Base-by-base conservation (phyloP, 768 basidiomycete species). In the Antrodiella citrinella region DNA sequence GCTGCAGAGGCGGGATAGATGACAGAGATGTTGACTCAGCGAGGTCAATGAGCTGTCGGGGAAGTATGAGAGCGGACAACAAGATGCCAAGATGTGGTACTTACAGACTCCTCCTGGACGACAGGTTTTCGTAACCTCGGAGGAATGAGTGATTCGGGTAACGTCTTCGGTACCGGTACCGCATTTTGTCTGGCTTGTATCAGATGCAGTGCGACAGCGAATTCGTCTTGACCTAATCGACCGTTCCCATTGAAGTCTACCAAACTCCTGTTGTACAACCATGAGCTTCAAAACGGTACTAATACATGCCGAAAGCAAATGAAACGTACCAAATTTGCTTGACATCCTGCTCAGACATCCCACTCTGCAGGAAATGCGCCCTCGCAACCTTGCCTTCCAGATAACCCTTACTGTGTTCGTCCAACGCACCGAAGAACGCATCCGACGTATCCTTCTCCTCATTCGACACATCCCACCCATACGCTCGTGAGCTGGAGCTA, bases 331-430 rank as follows among this genome's bases (percentile, higher is more conserved):
- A 99, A 45, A 99, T 74, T 54, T 78, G 83, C 2, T 93, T 93
- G 25, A 98, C 74, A 18, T 77, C 74, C 18, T 83, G 81, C 52
- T 86, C 86, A 2, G 83, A 77, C 48, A 99, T 69, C 44, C 40
- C 91, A 91, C 63, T 91, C 81, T 52, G 92, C 66, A 81, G 96
- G 87, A 67, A 98, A 98, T 3, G 90, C 89, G 1, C 94, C 93
- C 10, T 91, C 95, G 30, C 77, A 21, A 87, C 80, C 49, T 93
- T 90, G 4, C 91, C 92, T 62, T 92, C 90, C 18, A 98, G 83
- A 59, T 74, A 89, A 0, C 92, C 93, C 51, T 69, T 75, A 51
- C 75, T 80, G 54, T 75, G 71, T n/a, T 74, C 64, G 64, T 99
- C 96, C 24, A 99, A 73, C n/a, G 71, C 72, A 51, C 85, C 81